A percentile compares a stretch with the other conserved stretches of the same genome.
These are phyloP conservation scores for Pyricularia sp. DNA, from an alignment of 2,329 filamentous ascomycete species.

Conservation along the genomic window DNA sequence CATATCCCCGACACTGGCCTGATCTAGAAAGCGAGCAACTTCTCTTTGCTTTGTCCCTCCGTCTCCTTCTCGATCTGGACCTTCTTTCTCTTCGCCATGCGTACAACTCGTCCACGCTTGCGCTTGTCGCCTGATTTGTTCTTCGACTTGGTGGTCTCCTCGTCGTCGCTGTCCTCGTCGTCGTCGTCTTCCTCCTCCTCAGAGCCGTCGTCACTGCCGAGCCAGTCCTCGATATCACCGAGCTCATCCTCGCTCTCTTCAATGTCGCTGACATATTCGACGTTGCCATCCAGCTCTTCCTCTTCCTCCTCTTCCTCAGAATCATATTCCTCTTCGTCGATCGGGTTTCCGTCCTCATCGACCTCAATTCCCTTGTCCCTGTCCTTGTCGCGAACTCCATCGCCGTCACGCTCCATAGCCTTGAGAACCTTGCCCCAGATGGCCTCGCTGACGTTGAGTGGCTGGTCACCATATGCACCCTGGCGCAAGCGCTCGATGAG, in stretches of 20 bases:
- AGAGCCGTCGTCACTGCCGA: constrained; percentile 63
- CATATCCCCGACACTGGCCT: background rate
- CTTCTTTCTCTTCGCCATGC: constrained; percentile 52
- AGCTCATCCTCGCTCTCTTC: constrained; percentile 76
- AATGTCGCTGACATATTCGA: constrained; percentile 90
- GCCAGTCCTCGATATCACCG: constrained; percentile 83
- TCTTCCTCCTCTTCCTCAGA: constrained; percentile 66
- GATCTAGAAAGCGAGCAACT: constrained; percentile 19
- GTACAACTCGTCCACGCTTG: constrained; percentile 39
- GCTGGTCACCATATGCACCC: constrained; percentile 89
- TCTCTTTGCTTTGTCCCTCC: constrained; percentile 28
- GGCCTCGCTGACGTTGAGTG: constrained; percentile 86
- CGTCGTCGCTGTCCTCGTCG: constrained; percentile 44
- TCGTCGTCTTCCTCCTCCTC: constrained; percentile 51
- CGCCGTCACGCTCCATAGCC: constrained; percentile 78
- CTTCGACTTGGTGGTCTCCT: constrained; percentile 31
- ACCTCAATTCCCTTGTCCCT: constrained; percentile 78
- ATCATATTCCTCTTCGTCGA: constrained; percentile 53
- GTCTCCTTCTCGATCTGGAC: constrained; percentile 62
- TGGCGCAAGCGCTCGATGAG: constrained; percentile 83
- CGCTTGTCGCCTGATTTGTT: constrained; percentile 47
- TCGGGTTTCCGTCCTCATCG: constrained; percentile 58
- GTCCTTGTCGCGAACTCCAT: constrained; percentile 77
- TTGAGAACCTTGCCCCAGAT: constrained; percentile 97
- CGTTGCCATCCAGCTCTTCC: constrained; percentile 56